phyloP scores from a whole-genome alignment of 2,329 filamentous ascomycete genomes.

The Fusarium longipes region DNA sequence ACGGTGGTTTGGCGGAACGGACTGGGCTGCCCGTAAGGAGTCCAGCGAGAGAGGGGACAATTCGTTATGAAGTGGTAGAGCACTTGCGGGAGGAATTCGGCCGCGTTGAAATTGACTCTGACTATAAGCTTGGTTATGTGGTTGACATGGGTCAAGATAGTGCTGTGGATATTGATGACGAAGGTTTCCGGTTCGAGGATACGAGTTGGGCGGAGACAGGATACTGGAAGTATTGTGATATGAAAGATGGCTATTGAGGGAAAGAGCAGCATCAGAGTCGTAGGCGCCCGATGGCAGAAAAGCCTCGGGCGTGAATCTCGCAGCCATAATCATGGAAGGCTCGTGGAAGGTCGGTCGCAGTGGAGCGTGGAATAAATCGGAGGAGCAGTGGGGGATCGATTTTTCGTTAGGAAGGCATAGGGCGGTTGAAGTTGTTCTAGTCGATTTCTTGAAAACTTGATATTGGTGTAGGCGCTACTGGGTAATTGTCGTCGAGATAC shows the following conservation, averaged over 20 bases:
- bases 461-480: constrained; percentile 8
- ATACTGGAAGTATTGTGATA: constrained; percentile 31
- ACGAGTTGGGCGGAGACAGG: constrained; percentile 35
- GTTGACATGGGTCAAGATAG: constrained; percentile 34
- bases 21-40: constrained; percentile 42
- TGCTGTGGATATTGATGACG: constrained; percentile 41
- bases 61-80: constrained; percentile 34
- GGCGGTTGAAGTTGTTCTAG: constrained; percentile 20
- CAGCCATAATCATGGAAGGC: constrained; percentile 41
- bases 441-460: constrained; percentile 17
- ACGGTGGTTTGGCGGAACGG: constrained; percentile 25
- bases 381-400: constrained; percentile 22
- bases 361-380: constrained; percentile 35
- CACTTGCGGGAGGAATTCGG: constrained; percentile 42
- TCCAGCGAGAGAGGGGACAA: constrained; percentile 42
- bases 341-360: constrained; percentile 17
- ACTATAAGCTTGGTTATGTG: constrained; percentile 31
- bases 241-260: constrained; percentile 33
- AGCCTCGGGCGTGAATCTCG: constrained; percentile 43
- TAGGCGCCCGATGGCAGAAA: constrained; percentile 47
- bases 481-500: constrained; percentile 7
- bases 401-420: constrained; percentile 40
- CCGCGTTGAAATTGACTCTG: constrained; percentile 34
- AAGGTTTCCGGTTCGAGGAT: constrained; percentile 36
- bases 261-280: constrained; percentile 37